These are phyloP conservation scores for Linum usitatissimum DNA, from an alignment of 345 rosid species.

Conservation along the genomic window DNA sequence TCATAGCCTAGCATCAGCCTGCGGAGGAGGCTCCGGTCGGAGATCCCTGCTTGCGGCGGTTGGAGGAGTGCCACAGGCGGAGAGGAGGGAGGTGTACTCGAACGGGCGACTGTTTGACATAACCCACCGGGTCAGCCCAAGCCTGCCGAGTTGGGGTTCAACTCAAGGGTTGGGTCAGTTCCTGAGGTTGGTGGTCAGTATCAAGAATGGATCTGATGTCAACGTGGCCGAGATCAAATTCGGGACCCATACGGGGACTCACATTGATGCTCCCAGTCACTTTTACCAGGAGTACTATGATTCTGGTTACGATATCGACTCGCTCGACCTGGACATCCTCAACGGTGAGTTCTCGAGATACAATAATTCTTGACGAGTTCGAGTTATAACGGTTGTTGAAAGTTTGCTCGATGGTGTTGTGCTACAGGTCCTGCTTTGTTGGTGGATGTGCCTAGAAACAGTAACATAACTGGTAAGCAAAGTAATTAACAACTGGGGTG, in stretches of 20 bases:
- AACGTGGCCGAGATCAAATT: constrained; percentile 29
- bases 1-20: background rate
- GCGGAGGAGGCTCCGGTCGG: background rate
- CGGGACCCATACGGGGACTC: constrained; percentile 39
- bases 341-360: constrained; percentile 10
- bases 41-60: background rate
- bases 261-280: constrained; percentile 47
- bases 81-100: background rate
- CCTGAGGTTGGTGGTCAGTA: constrained; percentile 27
- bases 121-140: constrained; percentile 25
- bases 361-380: background rate
- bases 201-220: constrained; percentile 32
- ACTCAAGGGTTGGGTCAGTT: constrained; percentile 31
- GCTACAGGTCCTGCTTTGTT: background rate
- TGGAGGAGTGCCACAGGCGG: background rate
- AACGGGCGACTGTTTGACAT: constrained; percentile 35
- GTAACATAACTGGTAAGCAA: background rate
- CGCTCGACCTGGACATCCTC: constrained; percentile 29
- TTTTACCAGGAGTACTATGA: constrained; percentile 34
- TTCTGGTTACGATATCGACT: constrained; percentile 35
- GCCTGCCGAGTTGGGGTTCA: constrained; percentile 26
- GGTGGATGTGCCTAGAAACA: background rate
- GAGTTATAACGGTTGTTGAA: background rate
- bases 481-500: too few species aligned
- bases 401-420: background rate